phyloP scores from a whole-genome alignment of 441 rosid species.

The Erysimum cheiri region DNA sequence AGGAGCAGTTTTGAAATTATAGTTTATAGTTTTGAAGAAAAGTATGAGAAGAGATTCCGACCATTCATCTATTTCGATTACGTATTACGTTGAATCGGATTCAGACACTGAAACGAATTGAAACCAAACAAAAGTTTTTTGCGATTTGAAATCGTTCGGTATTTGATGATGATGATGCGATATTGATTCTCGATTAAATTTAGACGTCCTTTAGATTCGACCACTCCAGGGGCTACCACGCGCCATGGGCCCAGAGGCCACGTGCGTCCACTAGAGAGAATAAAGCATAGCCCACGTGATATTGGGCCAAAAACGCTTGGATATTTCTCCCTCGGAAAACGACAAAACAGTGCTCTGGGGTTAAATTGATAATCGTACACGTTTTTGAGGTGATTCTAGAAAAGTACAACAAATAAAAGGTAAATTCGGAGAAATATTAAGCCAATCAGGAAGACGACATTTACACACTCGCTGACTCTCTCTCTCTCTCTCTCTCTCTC shows the following conservation, averaged over 20 bases:
- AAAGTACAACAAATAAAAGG: neutral
- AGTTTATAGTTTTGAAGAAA: neutral
- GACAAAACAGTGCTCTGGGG: conserved; percentile 19
- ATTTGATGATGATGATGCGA: neutral
- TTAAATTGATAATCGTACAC: conserved; percentile 11
- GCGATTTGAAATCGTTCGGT: neutral
- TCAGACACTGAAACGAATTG: conserved; percentile 18
- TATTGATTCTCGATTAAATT: conserved; percentile 12
- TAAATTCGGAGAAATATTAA: neutral
- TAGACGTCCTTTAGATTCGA: conserved; percentile 22
- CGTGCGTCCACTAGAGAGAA: conserved; percentile 43
- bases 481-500: too few species aligned
- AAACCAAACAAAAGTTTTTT: conserved; percentile 1
- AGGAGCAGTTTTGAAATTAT: too few species aligned
- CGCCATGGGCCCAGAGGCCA: conserved; percentile 36
- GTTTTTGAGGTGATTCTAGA: neutral
- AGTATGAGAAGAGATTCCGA: neutral
- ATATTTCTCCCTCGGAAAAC: conserved; percentile 29
- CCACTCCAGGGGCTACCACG: conserved; percentile 38
- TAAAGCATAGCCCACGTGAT: conserved; percentile 48
- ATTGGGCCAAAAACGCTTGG: conserved; percentile 30
- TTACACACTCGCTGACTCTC: conserved; percentile 15
- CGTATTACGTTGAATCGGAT: conserved; percentile 18
- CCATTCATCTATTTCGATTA: conserved; percentile 9
- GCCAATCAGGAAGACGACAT: conserved; percentile 27